Conservation (phyloP, 345 rosid genomes). For the Linum lewisii region DNA sequence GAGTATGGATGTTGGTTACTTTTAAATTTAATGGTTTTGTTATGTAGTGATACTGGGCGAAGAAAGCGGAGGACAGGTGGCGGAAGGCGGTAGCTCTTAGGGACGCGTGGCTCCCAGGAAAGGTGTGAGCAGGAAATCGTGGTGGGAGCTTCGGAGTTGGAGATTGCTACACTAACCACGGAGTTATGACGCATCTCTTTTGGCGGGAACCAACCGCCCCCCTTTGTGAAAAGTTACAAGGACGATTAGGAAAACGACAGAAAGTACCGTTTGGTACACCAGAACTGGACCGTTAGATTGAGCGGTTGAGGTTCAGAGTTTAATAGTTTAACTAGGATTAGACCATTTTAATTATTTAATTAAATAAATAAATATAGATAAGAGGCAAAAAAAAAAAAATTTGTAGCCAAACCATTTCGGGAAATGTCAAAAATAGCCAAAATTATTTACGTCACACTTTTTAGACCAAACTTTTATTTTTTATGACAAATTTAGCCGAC, state of each 20-base stretch:
- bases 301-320: too few species aligned
- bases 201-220: slow-evolving; percentile 18
- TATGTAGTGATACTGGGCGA: background rate
- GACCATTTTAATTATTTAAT: too few species aligned
- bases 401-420: too few species aligned
- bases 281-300: too few species aligned
- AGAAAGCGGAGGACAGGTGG: slow-evolving; percentile 14
- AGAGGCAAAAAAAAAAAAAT: too few species aligned
- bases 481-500: too few species aligned
- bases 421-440: too few species aligned
- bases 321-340: too few species aligned
- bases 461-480: too few species aligned
- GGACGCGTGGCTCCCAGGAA: slow-evolving; percentile 17
- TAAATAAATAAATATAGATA: too few species aligned
- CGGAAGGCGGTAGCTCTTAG: background rate
- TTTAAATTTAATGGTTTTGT: too few species aligned
- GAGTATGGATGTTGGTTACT: background rate
- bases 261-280: background rate
- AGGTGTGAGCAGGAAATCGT: background rate
- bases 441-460: too few species aligned
- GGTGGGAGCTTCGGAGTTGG: slow-evolving; percentile 1
- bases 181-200: background rate
- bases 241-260: background rate
- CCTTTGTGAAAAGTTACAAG: background rate
- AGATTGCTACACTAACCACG: background rate